Evolutionary conservation across 225 moss, liverwort and hornwort genomes (phyloP), one percentile per base, ranked within the genome.

Genomic region (Anthoceros angustus): DNA sequence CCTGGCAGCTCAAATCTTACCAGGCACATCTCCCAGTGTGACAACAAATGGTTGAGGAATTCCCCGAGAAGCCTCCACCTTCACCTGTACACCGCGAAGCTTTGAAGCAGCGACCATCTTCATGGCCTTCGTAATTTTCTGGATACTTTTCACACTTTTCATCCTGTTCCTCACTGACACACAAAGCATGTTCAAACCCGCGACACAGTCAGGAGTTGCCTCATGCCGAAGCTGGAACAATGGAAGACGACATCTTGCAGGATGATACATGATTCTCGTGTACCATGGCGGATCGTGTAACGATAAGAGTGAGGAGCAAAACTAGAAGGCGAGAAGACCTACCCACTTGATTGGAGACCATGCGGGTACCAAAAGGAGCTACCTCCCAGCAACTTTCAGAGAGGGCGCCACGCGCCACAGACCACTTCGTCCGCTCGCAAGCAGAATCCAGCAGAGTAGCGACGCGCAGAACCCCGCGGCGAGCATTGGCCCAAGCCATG

Each of bases 101-200:
- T 95, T 95, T 15, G 95, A 95, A 38, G 95, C 95, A 60, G 95
- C 95, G 67, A 95, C 95, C 95, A 95, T 95, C 91, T 95, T 95
- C 91, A 95, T 95, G 7, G 95, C 95, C 85, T 91, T 78, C 25
- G 95, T 95, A 64, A 95, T 91, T 76, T 91, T 95, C 77, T 91
- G 95, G 76, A 98, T 91, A 76, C 88, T 92, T 79, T 88, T 98
- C 73, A 98, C 91, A 41, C 82, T 84, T 46, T 86, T 91, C 95
- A 98, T 98, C 70, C 95, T 83, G 69, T 87, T 98, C 21, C 95
- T 78, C 69, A 98, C 95, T 74, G 76, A 40, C 43, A 24, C 0
- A 16, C 10, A 32, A 32, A 4, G n/a, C n/a, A n/a, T n/a, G 32
- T 32, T 32, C 32, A 1, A 32, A 32, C 32, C 32, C 32, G 32